Percentiles rank a stretch among this genome's conserved stretches.
Conservation (phyloP, 2,329 filamentous ascomycete genomes). For the Curvularia hawaiiensis region DNA sequence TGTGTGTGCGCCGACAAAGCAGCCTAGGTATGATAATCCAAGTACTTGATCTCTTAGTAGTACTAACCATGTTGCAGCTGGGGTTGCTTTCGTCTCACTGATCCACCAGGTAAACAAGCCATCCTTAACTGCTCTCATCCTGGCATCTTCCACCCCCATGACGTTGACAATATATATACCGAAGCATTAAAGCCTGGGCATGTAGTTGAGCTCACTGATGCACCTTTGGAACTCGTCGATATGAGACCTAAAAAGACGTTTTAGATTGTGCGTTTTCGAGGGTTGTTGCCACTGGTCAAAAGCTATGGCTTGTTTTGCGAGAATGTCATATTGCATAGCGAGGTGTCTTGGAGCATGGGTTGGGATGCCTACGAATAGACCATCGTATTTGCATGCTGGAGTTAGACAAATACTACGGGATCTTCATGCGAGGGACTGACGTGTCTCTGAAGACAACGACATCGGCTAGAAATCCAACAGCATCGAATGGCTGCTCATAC, state of each 20-base stretch:
- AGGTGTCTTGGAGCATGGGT: slow-evolving; percentile 6
- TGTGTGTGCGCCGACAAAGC: slow-evolving; percentile 86
- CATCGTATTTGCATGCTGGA: background rate
- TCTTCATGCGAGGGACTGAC: background rate
- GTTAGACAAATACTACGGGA: background rate
- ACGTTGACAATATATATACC: slow-evolving; percentile 75
- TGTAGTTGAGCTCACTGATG: slow-evolving; percentile 61
- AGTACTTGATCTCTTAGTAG: background rate
- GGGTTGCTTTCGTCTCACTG: slow-evolving; percentile 90
- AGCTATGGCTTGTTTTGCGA: background rate
- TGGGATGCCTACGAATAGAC: background rate
- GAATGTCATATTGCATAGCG: slow-evolving; percentile 8
- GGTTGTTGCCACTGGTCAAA: background rate
- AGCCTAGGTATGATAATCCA: slow-evolving; percentile 68
- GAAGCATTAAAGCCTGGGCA: slow-evolving; percentile 66
- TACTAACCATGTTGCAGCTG: slow-evolving; percentile 60
- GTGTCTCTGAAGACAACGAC: background rate
- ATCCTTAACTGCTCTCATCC: slow-evolving; percentile 78
- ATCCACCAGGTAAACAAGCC: slow-evolving; percentile 87
- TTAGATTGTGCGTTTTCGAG: background rate
- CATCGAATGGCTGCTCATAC: background rate
- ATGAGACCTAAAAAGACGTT: slow-evolving; percentile 49
- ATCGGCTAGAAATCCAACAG: background rate
- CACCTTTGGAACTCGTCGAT: slow-evolving; percentile 70
- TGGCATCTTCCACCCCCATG: slow-evolving; percentile 83